phyloP scores from a whole-genome alignment of 2,329 filamentous ascomycete species.

The Xylariomycetidae sp. region DNA sequence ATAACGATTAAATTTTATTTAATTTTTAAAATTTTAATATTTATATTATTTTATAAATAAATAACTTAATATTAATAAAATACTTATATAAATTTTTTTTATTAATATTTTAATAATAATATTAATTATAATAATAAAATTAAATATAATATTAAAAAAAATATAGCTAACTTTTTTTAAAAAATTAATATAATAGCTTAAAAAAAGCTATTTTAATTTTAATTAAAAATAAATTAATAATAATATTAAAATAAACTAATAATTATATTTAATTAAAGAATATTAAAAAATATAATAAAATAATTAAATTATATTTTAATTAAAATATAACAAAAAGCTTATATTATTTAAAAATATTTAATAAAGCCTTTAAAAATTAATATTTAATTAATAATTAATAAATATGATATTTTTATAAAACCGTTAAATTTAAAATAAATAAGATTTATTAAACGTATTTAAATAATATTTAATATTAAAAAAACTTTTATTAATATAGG shows the following conservation, averaged over 20 bases:
- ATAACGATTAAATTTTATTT: neutral
- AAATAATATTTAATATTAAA: slow-evolving; percentile 7
- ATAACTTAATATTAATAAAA: neutral
- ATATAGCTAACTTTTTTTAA: no score
- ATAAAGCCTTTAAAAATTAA: slow-evolving; percentile 4
- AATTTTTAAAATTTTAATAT: neutral
- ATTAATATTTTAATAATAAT: slow-evolving; percentile 3
- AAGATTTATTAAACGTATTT: slow-evolving; percentile 1
- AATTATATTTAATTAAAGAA: slow-evolving; percentile 1
- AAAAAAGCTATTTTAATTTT: neutral
- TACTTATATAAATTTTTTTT: slow-evolving; percentile 2
- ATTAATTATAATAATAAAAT: slow-evolving; percentile 1
- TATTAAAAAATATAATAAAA: slow-evolving; percentile 8
- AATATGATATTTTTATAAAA: slow-evolving; percentile 7
- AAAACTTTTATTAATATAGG: slow-evolving; percentile 1
- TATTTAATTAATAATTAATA: slow-evolving; percentile 8
- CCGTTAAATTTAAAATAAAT: slow-evolving; percentile 5
- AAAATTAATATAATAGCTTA: neutral
- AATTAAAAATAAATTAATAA: neutral
- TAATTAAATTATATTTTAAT: slow-evolving; percentile 5
- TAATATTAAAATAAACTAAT: neutral
- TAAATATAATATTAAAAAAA: slow-evolving; percentile 2
- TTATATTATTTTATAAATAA: neutral
- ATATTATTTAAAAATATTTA: slow-evolving; percentile 5
- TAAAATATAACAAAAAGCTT: slow-evolving; percentile 3